Evolutionary conservation across 2,329 filamentous ascomycete genomes (phyloP).

Genomic region (Domatiomyces globalis): DNA sequence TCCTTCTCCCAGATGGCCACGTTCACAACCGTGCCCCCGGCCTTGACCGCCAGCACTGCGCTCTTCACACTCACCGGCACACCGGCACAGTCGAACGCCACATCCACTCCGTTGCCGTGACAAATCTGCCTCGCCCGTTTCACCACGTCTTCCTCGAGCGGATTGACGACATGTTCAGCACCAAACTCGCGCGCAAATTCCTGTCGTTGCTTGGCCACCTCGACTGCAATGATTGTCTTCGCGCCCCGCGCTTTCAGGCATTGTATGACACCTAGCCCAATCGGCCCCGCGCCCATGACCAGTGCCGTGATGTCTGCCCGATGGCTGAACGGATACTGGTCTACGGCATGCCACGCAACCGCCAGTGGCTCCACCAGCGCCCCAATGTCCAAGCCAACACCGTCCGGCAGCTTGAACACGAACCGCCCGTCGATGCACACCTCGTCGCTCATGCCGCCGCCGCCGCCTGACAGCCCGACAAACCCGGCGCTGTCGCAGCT

Average conservation of each 20-base stretch:
- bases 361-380: conserved; percentile 50
- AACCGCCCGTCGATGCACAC: conserved; percentile 39
- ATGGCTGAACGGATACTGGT: conserved; percentile 32
- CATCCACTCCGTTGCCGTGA: conserved; percentile 36
- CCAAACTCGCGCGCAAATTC: conserved; percentile 41
- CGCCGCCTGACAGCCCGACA: conserved; percentile 35
- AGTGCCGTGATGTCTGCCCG: conserved; percentile 25
- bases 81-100: conserved; percentile 50
- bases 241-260: conserved; percentile 42
- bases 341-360: conserved; percentile 51
- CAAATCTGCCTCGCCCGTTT: conserved; percentile 34
- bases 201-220: conserved; percentile 39
- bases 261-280: conserved; percentile 47
- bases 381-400: conserved; percentile 38
- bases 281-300: conserved; percentile 48
- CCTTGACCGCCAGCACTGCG: conserved; percentile 37
- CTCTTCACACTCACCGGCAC: conserved; percentile 37
- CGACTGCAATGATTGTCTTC: conserved; percentile 43
- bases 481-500: conserved; percentile 45
- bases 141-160: conserved; percentile 34
- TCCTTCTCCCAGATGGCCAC: conserved; percentile 50
- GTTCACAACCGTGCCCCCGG: conserved; percentile 46
- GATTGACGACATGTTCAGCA: conserved; percentile 41
- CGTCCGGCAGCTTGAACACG: conserved; percentile 38
- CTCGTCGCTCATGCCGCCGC: conserved; percentile 43